These are phyloP conservation scores for Termitomyces sp. DNA, from an alignment of 768 basidiomycete species.

Conservation along the genomic window DNA sequence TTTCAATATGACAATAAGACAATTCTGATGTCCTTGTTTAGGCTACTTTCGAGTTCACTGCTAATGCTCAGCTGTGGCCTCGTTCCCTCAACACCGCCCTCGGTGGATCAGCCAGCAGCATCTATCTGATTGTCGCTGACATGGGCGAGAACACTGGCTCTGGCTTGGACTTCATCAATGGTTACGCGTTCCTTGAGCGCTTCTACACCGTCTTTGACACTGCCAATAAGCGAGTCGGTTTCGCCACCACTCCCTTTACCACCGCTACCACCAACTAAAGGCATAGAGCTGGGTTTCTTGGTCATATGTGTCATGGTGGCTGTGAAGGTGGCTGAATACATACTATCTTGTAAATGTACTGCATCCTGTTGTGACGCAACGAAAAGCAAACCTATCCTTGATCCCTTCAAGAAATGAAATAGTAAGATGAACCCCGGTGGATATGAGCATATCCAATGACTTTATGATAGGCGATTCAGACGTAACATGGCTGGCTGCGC, in stretches of 20 bases:
- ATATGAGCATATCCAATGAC: no score
- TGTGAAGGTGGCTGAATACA: neutral
- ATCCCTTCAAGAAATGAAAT: no score
- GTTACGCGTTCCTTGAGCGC: conserved; percentile 53
- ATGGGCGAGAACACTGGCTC: conserved; percentile 37
- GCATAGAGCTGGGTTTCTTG: neutral
- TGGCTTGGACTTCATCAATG: conserved; percentile 58
- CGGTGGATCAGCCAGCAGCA: conserved; percentile 28
- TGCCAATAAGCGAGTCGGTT: conserved; percentile 50
- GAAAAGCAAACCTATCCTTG: no score
- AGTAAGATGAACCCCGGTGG: no score
- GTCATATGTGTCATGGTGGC: neutral
- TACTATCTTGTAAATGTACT: neutral
- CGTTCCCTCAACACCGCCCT: conserved; percentile 31
- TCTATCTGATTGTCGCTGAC: conserved; percentile 36
- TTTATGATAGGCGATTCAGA: no score
- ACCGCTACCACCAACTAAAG: conserved; percentile 35
- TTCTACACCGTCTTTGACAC: conserved; percentile 71
- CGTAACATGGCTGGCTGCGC: no score
- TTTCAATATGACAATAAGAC: neutral
- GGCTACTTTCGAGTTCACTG: conserved; percentile 36
- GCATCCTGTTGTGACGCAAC: no score
- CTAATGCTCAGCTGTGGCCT: conserved; percentile 40
- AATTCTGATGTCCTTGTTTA: conserved; percentile 11
- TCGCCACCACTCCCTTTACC: conserved; percentile 55